Base-by-base conservation (phyloP, 768 basidiomycete species). In the Arthromyces matolae region DNA sequence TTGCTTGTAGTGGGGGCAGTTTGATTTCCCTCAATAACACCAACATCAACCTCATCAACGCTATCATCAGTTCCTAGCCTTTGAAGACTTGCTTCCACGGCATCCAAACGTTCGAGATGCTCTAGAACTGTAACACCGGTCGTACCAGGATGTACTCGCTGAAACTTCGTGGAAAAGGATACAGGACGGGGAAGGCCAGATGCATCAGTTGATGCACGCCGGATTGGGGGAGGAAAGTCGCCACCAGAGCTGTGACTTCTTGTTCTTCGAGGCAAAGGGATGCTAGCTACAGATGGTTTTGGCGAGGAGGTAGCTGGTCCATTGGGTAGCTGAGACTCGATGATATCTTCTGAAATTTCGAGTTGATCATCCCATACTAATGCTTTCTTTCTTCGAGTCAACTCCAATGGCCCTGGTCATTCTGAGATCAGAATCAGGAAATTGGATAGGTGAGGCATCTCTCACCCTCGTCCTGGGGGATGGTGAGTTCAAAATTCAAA, bases 341-440 rank as follows among this genome's bases (percentile, higher is more conserved):
- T 55, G 31, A 60, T 64, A 50, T 85, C 84, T 50, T 84, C 84
- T 34, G 77, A 65, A 16, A 89, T 64, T 61, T 89, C 86, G n/a
- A 86, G 65, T 56, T 89, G 86, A 44, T 94, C 93, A 52, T 90
- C 86, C 84, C 86, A 90, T 12, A 95, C 86, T 20, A 89, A 75
- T 7, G 86, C 81, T 62, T 82, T 91, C 47, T 77, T 78, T 44
- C 91, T 72, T n/a, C 92, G 77, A 3, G 92, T 93, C 23, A 95
- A 71, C 59, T 95, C 93, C 53, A 95, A 71, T 3, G 93, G 92
- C n/a, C 91, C 90, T 90, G 50, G 14, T 27, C 31, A 12, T 20
- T 42, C 56, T 36, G 64, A 47, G 25, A 46, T n/a, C n/a, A n/a
- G n/a, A 54, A 14, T 46, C 31, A 50, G 20, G 33, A 6, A 42